Conservation (phyloP, 2,329 filamentous ascomycete genomes). For the Clonostachys solani region DNA sequence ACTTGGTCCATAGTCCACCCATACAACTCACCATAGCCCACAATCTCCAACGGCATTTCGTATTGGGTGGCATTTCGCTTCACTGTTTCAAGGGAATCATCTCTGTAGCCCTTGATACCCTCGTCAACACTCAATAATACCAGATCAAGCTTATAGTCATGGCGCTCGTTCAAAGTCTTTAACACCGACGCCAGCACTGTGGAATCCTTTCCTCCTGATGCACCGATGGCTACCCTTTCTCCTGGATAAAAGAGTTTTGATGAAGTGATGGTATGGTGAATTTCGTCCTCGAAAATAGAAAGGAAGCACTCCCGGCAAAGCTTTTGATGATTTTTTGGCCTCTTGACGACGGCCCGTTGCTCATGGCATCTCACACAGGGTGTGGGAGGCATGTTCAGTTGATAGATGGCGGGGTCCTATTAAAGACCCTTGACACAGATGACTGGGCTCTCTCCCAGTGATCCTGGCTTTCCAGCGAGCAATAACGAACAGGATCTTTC, state of each 20-base stretch:
- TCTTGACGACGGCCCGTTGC: slow-evolving; percentile 80
- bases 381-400: slow-evolving; percentile 66
- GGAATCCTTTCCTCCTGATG: slow-evolving; percentile 95
- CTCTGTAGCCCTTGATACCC: slow-evolving; percentile 93
- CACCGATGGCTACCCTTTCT: slow-evolving; percentile 88
- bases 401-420: not conserved
- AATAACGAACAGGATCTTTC: not conserved
- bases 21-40: slow-evolving; percentile 91
- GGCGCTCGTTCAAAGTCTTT: slow-evolving; percentile 88
- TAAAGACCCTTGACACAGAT: not conserved
- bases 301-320: slow-evolving; percentile 90
- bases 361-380: slow-evolving; percentile 73
- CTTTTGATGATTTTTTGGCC: slow-evolving; percentile 92
- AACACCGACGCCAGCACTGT: slow-evolving; percentile 93
- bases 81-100: slow-evolving; percentile 93
- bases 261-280: slow-evolving; percentile 85
- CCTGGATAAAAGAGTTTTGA: slow-evolving; percentile 78
- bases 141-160: slow-evolving; percentile 81
- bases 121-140: slow-evolving; percentile 91
- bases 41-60: slow-evolving; percentile 84
- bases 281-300: slow-evolving; percentile 81
- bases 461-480: not conserved
- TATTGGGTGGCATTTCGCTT: slow-evolving; percentile 92
- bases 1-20: slow-evolving; percentile 99
- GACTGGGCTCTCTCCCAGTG: not conserved